These are phyloP conservation scores for Onygenales sp. DNA, from an alignment of 2,329 filamentous ascomycete species.

Conservation along the genomic window DNA sequence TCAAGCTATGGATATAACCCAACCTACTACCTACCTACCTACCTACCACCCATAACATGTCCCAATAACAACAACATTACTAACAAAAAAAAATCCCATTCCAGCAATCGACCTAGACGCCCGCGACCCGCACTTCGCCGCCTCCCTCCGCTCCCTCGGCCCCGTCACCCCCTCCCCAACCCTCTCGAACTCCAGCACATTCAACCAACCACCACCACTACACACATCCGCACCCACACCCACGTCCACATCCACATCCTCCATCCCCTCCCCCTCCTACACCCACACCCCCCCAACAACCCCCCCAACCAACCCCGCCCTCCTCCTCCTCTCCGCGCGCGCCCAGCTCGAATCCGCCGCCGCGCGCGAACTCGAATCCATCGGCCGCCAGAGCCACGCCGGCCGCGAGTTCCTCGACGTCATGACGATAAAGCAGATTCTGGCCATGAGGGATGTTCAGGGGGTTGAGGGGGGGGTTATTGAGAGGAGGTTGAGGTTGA, in stretches of 20 bases:
- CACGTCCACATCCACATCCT: conserved; percentile 18
- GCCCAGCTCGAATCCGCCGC: conserved; percentile 42
- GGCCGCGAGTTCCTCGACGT: conserved; percentile 42
- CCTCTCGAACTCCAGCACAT: conserved; percentile 45
- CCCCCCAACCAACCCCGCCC: conserved; percentile 41
- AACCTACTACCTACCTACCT: background rate
- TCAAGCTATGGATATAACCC: background rate
- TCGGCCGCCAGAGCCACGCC: conserved; percentile 29
- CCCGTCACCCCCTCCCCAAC: conserved; percentile 50
- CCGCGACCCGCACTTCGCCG: conserved; percentile 59
- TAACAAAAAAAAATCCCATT: background rate
- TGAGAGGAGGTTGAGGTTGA: conserved; percentile 37
- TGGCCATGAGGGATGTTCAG: conserved; percentile 39
- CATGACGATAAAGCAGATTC: conserved; percentile 38
- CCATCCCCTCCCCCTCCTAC: conserved; percentile 17
- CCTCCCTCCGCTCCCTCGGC: conserved; percentile 61
- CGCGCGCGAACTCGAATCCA: conserved; percentile 44
- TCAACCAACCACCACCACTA: conserved; percentile 18
- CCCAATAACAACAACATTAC: background rate
- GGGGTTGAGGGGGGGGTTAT: conserved; percentile 27
- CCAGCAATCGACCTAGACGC: conserved; percentile 51
- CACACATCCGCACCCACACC: conserved; percentile 3
- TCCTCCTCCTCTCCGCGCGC: conserved; percentile 44
- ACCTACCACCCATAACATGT: too few species aligned
- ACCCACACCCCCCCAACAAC: conserved; percentile 19